phyloP scores from a whole-genome alignment of 306 rosid genomes.

The Cicer pinnatifidum region DNA sequence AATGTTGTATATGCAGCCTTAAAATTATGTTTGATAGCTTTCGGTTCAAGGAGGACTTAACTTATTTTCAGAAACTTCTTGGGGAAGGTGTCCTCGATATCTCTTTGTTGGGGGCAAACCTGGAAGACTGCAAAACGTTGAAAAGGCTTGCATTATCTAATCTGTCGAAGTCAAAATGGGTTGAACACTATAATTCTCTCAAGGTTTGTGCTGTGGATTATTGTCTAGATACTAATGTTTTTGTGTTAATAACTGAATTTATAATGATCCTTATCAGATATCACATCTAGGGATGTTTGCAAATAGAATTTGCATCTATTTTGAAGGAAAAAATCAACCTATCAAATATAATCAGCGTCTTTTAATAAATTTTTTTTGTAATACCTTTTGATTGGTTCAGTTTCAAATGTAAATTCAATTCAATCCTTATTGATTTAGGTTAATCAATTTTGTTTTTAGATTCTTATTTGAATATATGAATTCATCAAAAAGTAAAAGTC shows the following conservation, averaged over 20 bases:
- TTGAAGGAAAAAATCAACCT: not conserved
- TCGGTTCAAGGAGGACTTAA: constrained; percentile 77
- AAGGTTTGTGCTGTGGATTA: constrained; percentile 67
- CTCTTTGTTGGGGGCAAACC: constrained; percentile 60
- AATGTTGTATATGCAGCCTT: constrained; percentile 67
- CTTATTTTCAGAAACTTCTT: constrained; percentile 83
- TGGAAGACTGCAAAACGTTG: constrained; percentile 78
- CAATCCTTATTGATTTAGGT: not conserved
- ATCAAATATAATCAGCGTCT: not conserved
- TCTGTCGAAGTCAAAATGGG: constrained; percentile 75
- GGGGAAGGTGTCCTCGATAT: constrained; percentile 75
- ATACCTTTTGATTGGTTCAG: constrained; percentile 1
- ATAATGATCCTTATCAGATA: not conserved
- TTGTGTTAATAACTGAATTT: not conserved
- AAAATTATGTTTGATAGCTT: constrained; percentile 69
- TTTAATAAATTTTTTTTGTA: not conserved
- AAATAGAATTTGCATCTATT: not conserved
- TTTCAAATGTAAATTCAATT: constrained; percentile 16
- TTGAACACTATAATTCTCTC: constrained; percentile 66
- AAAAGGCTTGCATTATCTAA: constrained; percentile 71
- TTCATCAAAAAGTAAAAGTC: not conserved
- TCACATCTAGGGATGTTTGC: constrained; percentile 10
- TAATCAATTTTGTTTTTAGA: not conserved
- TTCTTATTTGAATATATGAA: not conserved
- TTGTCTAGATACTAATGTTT: constrained; percentile 18